Percentiles rank a stretch among this genome's conserved stretches.
Conservation (phyloP, 139 green algal species). For the Tetradesmus lagerheimii region DNA sequence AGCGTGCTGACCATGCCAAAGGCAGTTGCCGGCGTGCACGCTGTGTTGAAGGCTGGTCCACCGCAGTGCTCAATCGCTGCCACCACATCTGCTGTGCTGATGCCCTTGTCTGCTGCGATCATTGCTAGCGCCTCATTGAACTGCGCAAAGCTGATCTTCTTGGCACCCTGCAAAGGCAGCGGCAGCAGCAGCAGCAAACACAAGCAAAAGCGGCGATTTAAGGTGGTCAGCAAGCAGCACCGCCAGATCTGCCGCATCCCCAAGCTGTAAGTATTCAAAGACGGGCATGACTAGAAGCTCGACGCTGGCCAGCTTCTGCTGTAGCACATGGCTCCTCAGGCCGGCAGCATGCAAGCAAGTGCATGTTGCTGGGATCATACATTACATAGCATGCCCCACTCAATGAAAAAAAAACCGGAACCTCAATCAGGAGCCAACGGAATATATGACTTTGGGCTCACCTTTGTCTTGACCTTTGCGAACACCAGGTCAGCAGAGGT, state of each 20-base stretch:
- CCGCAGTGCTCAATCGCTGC: slow-evolving; percentile 41
- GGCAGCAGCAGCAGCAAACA: too few species aligned
- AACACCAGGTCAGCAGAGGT: slow-evolving; percentile 76
- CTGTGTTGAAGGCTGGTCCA: slow-evolving; percentile 53
- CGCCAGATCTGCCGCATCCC: too few species aligned
- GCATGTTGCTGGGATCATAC: background rate
- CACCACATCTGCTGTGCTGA: slow-evolving; percentile 32
- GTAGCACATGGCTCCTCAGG: too few species aligned
- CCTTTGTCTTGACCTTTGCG: slow-evolving; percentile 68
- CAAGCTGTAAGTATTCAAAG: too few species aligned
- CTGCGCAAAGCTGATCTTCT: slow-evolving; percentile 66
- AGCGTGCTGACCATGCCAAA: background rate
- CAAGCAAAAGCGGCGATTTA: too few species aligned
- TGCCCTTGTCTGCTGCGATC: slow-evolving; percentile 64
- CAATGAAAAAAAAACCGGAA: too few species aligned
- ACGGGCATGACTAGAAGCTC: too few species aligned
- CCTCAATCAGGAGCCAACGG: too few species aligned
- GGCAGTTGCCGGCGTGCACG: slow-evolving; percentile 5
- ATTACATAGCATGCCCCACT: too few species aligned
- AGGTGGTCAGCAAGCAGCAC: too few species aligned
- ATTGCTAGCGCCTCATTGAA: slow-evolving; percentile 65
- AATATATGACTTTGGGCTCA: too few species aligned
- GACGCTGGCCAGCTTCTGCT: too few species aligned
- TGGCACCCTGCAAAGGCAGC: slow-evolving; percentile 55
- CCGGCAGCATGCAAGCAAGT: background rate